Percentiles rank a stretch among this genome's conserved stretches.
Conservation (phyloP, 768 basidiomycete species). For the Myochromella boudieri region DNA sequence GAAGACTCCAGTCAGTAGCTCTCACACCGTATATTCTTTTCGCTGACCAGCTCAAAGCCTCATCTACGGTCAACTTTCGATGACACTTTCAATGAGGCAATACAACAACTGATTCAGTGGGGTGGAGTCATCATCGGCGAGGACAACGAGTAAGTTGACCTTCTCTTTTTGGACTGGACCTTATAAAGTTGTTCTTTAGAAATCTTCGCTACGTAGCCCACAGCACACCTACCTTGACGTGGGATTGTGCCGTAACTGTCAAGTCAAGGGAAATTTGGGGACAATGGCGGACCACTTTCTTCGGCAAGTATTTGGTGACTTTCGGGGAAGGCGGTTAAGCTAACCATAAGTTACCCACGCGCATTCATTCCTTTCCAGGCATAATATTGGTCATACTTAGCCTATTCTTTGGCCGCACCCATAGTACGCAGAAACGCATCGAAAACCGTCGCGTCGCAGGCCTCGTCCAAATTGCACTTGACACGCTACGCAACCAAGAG, state of each 20-base stretch:
- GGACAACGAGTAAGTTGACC: conserved; percentile 56
- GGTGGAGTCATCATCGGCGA: conserved; percentile 68
- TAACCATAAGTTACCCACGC: neutral
- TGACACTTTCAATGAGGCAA: conserved; percentile 76
- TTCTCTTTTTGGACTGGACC: conserved; percentile 9
- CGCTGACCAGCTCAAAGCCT: conserved; percentile 36
- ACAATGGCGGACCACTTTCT: conserved; percentile 63
- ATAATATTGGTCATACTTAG: conserved; percentile 4
- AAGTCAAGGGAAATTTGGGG: conserved; percentile 66
- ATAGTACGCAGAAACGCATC: conserved; percentile 48
- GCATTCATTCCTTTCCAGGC: conserved; percentile 8
- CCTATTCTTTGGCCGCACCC: conserved; percentile 21
- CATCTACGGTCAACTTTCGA: conserved; percentile 59
- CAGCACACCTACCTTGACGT: conserved; percentile 63
- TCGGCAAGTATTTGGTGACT: conserved; percentile 46
- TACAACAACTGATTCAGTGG: conserved; percentile 74
- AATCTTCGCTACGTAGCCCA: conserved; percentile 77
- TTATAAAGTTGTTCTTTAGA: too few relatives aligned
- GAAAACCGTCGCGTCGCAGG: conserved; percentile 68
- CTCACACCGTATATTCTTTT: conserved; percentile 2
- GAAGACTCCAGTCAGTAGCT: conserved; percentile 53
- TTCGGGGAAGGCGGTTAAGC: neutral
- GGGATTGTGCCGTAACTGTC: conserved; percentile 65
- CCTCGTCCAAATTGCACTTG: conserved; percentile 78
- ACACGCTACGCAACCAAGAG: conserved; percentile 81